Percentiles rank a stretch among this genome's conserved stretches.
Evolutionary conservation across 1,284 basidiomycete genomes (phyloP).

Genomic region (Xerocomus minutiporus): DNA sequence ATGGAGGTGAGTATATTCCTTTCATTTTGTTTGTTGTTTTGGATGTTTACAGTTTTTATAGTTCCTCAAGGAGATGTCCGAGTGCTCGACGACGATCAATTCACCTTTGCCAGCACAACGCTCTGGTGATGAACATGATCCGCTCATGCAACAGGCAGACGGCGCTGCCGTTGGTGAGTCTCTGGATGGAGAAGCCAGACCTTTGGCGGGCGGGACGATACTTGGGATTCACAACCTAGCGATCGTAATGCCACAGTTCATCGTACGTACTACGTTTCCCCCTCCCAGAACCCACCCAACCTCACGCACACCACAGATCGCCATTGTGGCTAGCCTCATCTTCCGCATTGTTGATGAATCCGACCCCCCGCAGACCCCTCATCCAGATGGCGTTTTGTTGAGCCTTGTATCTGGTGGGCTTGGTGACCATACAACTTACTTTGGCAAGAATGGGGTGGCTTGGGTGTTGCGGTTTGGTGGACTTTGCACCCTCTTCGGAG

Average conservation of each 20-base stretch:
- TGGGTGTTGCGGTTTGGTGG: conserved; percentile 95
- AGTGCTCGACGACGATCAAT: conserved; percentile 4
- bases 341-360: conserved; percentile 75
- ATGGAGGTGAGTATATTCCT: conserved; percentile 67
- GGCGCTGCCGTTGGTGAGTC: conserved; percentile 36
- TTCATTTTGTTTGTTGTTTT: background rate
- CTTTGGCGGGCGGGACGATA: conserved; percentile 87
- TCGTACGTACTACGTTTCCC: conserved; percentile 50
- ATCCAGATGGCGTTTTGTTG: conserved; percentile 11
- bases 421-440: conserved; percentile 53
- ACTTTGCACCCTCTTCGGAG: conserved; percentile 71
- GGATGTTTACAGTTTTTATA: conserved; percentile 29
- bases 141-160: conserved; percentile 56
- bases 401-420: conserved; percentile 10
- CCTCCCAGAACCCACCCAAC: background rate
- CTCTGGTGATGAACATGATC: conserved; percentile 48
- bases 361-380: conserved; percentile 32
- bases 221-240: conserved; percentile 95
- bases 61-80: conserved; percentile 78
- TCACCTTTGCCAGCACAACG: conserved; percentile 2
- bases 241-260: conserved; percentile 88
- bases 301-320: conserved; percentile 52
- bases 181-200: conserved; percentile 41
- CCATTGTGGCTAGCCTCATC: conserved; percentile 83
- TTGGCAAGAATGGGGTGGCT: conserved; percentile 81